Percentiles rank a stretch among this genome's conserved stretches.
phyloP scores from a whole-genome alignment of 106 monocot species.

The Posidonia australis region DNA sequence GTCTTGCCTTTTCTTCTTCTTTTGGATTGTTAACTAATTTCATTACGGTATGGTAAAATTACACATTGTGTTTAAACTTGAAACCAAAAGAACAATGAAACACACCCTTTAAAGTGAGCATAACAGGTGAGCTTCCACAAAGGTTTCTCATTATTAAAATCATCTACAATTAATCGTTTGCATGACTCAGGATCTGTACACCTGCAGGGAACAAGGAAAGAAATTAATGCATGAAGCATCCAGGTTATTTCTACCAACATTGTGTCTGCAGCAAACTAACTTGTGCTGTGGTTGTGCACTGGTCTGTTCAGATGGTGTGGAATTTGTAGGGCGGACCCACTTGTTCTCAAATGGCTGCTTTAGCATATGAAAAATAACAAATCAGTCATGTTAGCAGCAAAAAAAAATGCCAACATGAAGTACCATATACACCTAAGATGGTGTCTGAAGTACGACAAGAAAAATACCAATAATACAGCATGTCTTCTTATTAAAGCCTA shows the following conservation, averaged over 20 bases:
- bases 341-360: conserved; percentile 71
- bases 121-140: conserved; percentile 91
- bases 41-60: no score
- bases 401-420: background rate
- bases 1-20: no score
- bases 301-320: conserved; percentile 22
- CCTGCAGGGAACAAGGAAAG: conserved; percentile 14
- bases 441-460: no score
- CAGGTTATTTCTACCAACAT: background rate
- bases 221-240: background rate
- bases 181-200: conserved; percentile 83
- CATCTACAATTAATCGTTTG: conserved; percentile 62
- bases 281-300: conserved; percentile 35
- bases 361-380: background rate
- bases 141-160: conserved; percentile 76
- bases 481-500: background rate
- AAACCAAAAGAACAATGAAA: background rate
- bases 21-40: no score
- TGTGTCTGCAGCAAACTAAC: conserved; percentile 27
- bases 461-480: no score
- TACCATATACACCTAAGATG: no score
- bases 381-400: background rate
- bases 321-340: conserved; percentile 41
- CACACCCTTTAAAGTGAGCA: conserved; percentile 65
- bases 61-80: no score